phyloP scores from a whole-genome alignment of 2,329 filamentous ascomycete species.

The Stromatinia cepivora region DNA sequence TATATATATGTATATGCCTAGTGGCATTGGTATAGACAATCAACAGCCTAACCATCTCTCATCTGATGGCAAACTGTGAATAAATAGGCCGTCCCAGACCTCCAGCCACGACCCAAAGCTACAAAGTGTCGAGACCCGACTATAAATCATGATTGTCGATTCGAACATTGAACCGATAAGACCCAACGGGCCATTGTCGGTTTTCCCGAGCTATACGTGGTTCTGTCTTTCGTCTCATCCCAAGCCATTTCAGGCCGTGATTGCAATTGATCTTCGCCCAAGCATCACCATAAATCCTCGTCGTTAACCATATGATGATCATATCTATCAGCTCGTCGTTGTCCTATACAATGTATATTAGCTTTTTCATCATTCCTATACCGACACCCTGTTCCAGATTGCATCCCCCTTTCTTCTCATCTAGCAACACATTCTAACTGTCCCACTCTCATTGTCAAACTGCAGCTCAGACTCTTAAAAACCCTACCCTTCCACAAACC shows the following conservation, averaged over 20 bases:
- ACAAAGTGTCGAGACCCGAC: rapidly evolving
- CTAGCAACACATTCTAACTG: not conserved
- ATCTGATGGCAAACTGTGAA: not conserved
- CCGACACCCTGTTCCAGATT: no score
- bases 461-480: no score
- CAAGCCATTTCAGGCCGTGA: not conserved
- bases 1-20: not conserved
- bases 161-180: rapidly evolving
- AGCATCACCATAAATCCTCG: constrained; percentile 10
- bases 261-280: no score
- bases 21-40: not conserved
- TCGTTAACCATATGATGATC: constrained; percentile 12
- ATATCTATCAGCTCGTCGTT: constrained; percentile 14
- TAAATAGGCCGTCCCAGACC: no score
- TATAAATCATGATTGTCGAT: not conserved
- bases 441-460: no score
- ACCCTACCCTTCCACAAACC: not conserved
- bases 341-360: not conserved
- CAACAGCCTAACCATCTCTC: not conserved
- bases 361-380: not conserved
- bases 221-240: not conserved
- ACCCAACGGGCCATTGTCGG: not conserved
- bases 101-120: not conserved
- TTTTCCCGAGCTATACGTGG: no score
- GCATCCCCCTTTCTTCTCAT: no score